Evolutionary conservation across 1,284 basidiomycete species (phyloP).

Genomic region (Entoloma clypeatum): DNA sequence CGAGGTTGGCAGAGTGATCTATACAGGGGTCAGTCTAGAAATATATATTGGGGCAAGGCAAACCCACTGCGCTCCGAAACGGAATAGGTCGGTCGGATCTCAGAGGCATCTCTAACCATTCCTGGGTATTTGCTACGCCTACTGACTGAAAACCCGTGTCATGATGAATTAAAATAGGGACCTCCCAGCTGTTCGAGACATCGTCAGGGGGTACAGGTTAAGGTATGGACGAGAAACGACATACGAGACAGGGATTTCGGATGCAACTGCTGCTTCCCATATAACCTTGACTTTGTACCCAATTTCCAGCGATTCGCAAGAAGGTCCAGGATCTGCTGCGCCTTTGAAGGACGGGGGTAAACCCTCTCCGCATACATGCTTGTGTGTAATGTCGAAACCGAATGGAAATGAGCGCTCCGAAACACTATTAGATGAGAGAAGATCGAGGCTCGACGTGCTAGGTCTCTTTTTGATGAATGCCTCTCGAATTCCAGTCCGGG

Average conservation of each 20-base stretch:
- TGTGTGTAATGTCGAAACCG: conserved; percentile 52
- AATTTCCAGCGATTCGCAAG: conserved; percentile 38
- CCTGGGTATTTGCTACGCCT: conserved; percentile 46
- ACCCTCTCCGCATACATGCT: conserved; percentile 48
- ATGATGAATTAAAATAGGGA: conserved; percentile 57
- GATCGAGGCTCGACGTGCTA: conserved; percentile 37
- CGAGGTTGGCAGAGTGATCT: conserved; percentile 62
- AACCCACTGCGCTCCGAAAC: conserved; percentile 58
- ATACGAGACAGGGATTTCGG: conserved; percentile 45
- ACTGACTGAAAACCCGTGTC: conserved; percentile 57
- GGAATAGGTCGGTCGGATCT: conserved; percentile 58
- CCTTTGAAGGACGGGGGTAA: conserved; percentile 55
- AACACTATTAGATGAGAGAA: conserved; percentile 24
- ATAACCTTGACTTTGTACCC: conserved; percentile 51
- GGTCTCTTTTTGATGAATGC: conserved; percentile 45
- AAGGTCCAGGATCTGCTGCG: conserved; percentile 20
- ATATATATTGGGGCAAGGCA: conserved; percentile 5
- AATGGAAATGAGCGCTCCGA: conserved; percentile 50
- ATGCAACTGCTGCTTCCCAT: conserved; percentile 55
- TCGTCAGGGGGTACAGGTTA: conserved; percentile 11
- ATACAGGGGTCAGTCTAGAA: conserved; percentile 8
- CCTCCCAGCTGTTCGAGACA: conserved; percentile 47
- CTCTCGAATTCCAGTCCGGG: conserved; percentile 49
- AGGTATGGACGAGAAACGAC: conserved; percentile 25
- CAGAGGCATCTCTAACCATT: conserved; percentile 67